A percentile compares a stretch with the other conserved stretches of the same genome.
Evolutionary conservation across 1,284 basidiomycete species (phyloP).

Genomic region (Termitomyces sp.): DNA sequence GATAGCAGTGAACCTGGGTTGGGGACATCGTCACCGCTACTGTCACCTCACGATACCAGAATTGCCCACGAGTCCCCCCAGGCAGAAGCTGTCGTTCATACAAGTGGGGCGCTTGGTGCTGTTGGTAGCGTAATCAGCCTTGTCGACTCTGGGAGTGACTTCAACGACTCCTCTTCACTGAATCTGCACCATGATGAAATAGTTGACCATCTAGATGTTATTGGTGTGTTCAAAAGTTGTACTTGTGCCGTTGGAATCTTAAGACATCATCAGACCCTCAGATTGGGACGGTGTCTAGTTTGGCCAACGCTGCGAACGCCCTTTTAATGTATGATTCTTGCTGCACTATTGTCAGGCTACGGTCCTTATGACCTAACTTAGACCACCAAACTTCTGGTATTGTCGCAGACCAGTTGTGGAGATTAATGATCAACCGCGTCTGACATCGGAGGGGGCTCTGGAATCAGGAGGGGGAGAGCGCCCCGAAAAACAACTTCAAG

Average conservation of each 20-base stretch:
- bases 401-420: conserved; percentile 63
- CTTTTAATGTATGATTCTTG: conserved; percentile 51
- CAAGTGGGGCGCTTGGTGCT: conserved; percentile 31
- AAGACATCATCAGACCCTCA: conserved; percentile 52
- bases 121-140: conserved; percentile 42
- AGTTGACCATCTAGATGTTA: conserved; percentile 74
- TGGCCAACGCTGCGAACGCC: conserved; percentile 76
- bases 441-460: conserved; percentile 5
- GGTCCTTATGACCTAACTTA: conserved; percentile 21
- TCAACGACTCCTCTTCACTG: conserved; percentile 10
- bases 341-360: background rate
- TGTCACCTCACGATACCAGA: conserved; percentile 14
- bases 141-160: conserved; percentile 21
- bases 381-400: conserved; percentile 66
- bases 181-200: conserved; percentile 60
- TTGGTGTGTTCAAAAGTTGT: conserved; percentile 40
- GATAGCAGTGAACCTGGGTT: conserved; percentile 5
- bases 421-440: conserved; percentile 35
- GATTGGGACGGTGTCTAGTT: conserved; percentile 62
- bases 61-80: conserved; percentile 24
- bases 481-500: conserved; percentile 34
- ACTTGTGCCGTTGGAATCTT: background rate
- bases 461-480: conserved; percentile 35
- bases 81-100: conserved; percentile 23
- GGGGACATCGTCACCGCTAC: conserved; percentile 11